Evolutionary conservation across 306 rosid genomes (phyloP).

Genomic region (Crataegus laevigata): DNA sequence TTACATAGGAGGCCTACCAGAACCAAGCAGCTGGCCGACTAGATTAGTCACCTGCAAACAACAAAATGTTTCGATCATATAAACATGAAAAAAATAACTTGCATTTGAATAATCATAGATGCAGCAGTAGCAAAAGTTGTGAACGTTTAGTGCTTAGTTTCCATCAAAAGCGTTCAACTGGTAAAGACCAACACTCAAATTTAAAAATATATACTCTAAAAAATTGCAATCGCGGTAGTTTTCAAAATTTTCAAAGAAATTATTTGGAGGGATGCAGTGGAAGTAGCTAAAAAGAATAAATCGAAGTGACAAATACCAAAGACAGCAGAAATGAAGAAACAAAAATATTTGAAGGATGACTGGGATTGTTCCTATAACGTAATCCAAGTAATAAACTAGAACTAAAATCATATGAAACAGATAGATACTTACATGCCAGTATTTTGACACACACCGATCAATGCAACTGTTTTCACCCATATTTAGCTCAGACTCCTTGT

Average conservation of each 20-base stretch:
- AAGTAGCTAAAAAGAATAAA: neutral
- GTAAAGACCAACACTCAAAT: too few relatives aligned
- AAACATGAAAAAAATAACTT: neutral
- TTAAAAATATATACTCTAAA: neutral
- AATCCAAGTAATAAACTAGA: too few relatives aligned
- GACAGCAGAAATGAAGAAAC: neutral
- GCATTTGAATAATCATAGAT: neutral
- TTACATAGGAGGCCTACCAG: slow-evolving; percentile 65
- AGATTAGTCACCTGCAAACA: slow-evolving; percentile 70
- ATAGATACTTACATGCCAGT: slow-evolving; percentile 73
- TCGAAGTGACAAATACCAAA: neutral
- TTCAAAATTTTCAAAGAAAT: neutral
- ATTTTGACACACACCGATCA: slow-evolving; percentile 96
- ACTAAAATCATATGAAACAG: too few relatives aligned
- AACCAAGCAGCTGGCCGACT: slow-evolving; percentile 75
- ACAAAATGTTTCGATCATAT: neutral
- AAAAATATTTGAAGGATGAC: neutral
- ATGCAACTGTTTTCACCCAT: slow-evolving; percentile 99
- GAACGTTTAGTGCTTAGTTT: neutral
- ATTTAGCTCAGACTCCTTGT: slow-evolving; percentile 90
- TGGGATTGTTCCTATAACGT: neutral
- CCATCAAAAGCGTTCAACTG: neutral
- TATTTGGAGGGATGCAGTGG: neutral
- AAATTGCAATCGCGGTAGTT: neutral
- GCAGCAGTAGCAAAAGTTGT: neutral